These are phyloP conservation scores for Prosopis cineraria DNA, from an alignment of 306 rosid species.

Conservation along the genomic window DNA sequence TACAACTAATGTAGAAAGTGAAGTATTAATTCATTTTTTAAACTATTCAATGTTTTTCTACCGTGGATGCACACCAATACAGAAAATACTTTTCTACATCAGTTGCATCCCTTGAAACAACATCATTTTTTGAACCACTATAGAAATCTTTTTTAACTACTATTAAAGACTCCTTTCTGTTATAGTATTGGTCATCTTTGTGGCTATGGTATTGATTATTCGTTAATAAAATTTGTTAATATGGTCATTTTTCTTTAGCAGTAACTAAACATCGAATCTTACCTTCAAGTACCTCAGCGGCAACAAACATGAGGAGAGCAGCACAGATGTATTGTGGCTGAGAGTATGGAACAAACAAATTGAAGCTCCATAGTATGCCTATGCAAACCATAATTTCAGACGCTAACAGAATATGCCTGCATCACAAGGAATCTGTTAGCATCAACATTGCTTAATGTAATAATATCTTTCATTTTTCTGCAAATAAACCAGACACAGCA, in stretches of 20 bases:
- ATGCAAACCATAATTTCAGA: slow-evolving; percentile 76
- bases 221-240: background rate
- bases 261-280: slow-evolving; percentile 21
- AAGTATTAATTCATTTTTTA: no score
- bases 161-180: no score
- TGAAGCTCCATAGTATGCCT: slow-evolving; percentile 81
- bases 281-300: slow-evolving; percentile 99
- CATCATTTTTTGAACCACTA: no score
- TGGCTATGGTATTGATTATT: no score
- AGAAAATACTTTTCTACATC: no score
- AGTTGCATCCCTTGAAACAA: no score
- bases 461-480: slow-evolving; percentile 11
- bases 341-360: slow-evolving; percentile 60
- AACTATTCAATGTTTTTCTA: no score
- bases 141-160: no score
- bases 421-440: slow-evolving; percentile 25
- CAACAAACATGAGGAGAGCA: slow-evolving; percentile 88
- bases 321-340: slow-evolving; percentile 81
- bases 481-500: slow-evolving; percentile 11
- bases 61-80: no score
- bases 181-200: background rate
- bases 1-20: no score
- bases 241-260: background rate
- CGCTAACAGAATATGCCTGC: slow-evolving; percentile 88
- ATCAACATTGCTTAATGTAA: background rate